Percentiles rank a stretch among this genome's conserved stretches.
phyloP scores from a whole-genome alignment of 164 flowering plant species.

The grape (Vitis vinifera) region ASM3070453v1 NC_081815.1:2718001-2718500 shows the following conservation, averaged over 20 bases:
- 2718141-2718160: slow-evolving; percentile 5
- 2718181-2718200: slow-evolving; percentile 54
- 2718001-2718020: slow-evolving; percentile 33
- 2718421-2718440: slow-evolving; percentile 59
- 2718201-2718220: slow-evolving; percentile 67
- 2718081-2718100: not conserved
- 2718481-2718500: not conserved
- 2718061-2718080: not conserved
- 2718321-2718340: slow-evolving; percentile 72
- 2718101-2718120: slow-evolving; percentile 5
- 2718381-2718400: slow-evolving; percentile 73
- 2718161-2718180: not conserved
- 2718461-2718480: slow-evolving; percentile 15
- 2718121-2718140: no score
- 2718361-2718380: slow-evolving; percentile 60
- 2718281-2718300: slow-evolving; percentile 48
- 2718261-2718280: slow-evolving; percentile 70
- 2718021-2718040: not conserved
- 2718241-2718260: slow-evolving; percentile 48
- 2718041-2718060: not conserved
- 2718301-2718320: slow-evolving; percentile 65
- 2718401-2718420: slow-evolving; percentile 70
- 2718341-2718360: slow-evolving; percentile 70
- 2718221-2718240: slow-evolving; percentile 49
- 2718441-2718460: slow-evolving; percentile 33